These are phyloP conservation scores for Eucalyptus regnans DNA, from an alignment of 345 rosid genomes.

Conservation along the genomic window DNA sequence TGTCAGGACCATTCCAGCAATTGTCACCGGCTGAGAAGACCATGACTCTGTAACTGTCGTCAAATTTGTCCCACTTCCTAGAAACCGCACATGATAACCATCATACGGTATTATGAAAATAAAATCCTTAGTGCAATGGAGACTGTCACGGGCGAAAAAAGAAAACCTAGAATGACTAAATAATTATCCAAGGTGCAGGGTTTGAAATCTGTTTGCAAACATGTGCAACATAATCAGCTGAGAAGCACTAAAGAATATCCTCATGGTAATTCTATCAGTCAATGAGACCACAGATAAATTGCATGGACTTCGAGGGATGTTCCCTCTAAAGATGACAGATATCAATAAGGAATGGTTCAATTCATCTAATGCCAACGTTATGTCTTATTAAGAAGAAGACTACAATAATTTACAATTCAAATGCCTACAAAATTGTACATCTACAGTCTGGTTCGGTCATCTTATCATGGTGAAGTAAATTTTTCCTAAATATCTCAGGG, in stretches of 20 bases:
- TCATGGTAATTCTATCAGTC: neutral
- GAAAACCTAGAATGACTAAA: neutral
- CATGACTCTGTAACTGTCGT: slow-evolving; percentile 54
- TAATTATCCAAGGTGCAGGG: neutral
- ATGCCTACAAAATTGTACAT: neutral
- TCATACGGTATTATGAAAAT: neutral
- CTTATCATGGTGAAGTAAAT: neutral
- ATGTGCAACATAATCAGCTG: neutral
- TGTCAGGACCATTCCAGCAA: slow-evolving; percentile 97
- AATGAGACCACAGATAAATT: neutral
- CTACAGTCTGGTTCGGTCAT: neutral
- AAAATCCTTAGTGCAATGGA: neutral
- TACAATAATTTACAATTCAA: neutral
- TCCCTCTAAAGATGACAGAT: neutral
- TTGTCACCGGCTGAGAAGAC: slow-evolving; percentile 66
- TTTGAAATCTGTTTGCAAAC: neutral
- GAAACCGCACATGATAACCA: neutral
- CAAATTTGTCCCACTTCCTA: slow-evolving; percentile 86
- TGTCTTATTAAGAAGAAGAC: neutral
- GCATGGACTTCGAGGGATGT: neutral
- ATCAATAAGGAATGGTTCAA: neutral
- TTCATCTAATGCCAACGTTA: neutral
- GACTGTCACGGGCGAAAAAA: neutral
- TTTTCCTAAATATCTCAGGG: neutral
- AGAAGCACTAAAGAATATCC: neutral